Conservation (phyloP, 2,329 filamentous ascomycete genomes). For the Trichoderma lentiforme region DNA sequence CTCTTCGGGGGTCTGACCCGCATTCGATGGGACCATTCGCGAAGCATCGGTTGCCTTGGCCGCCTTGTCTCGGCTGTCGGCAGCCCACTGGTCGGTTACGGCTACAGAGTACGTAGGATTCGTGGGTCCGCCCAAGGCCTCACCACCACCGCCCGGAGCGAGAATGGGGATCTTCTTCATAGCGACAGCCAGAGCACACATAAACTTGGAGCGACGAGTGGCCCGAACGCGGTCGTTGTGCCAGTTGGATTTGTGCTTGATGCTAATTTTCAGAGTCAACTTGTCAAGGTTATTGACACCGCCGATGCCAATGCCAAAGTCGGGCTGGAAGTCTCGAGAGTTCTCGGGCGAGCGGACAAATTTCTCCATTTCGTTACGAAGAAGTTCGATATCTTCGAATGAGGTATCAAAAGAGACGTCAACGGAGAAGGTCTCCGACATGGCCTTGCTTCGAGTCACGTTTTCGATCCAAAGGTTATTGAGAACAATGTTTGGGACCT, state of each 20-base stretch:
- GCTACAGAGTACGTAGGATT: slow-evolving; percentile 81
- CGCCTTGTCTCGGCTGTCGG: slow-evolving; percentile 58
- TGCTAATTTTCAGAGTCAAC: slow-evolving; percentile 75
- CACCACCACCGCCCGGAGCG: slow-evolving; percentile 69
- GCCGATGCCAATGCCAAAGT: slow-evolving; percentile 73
- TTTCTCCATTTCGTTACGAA: slow-evolving; percentile 77
- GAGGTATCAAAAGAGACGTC: slow-evolving; percentile 81
- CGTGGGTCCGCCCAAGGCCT: slow-evolving; percentile 59
- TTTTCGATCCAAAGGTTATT: slow-evolving; percentile 97
- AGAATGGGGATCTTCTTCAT: slow-evolving; percentile 85
- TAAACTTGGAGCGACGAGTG: slow-evolving; percentile 87
- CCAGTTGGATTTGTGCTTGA: slow-evolving; percentile 92
- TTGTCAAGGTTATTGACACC: slow-evolving; percentile 86
- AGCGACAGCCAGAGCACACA: slow-evolving; percentile 85
- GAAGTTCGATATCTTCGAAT: slow-evolving; percentile 83
- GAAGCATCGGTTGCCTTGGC: slow-evolving; percentile 59
- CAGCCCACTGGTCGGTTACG: slow-evolving; percentile 66
- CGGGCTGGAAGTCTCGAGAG: slow-evolving; percentile 82
- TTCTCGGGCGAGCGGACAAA: slow-evolving; percentile 86
- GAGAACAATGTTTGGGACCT: slow-evolving; percentile 87
- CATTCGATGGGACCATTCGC: slow-evolving; percentile 57
- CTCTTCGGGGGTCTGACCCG: slow-evolving; percentile 28
- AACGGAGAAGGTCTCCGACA: slow-evolving; percentile 80
- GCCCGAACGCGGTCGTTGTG: slow-evolving; percentile 80
- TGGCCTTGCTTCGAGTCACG: slow-evolving; percentile 82